Conservation (phyloP, 441 rosid species). For the Kokia cookei region DNA sequence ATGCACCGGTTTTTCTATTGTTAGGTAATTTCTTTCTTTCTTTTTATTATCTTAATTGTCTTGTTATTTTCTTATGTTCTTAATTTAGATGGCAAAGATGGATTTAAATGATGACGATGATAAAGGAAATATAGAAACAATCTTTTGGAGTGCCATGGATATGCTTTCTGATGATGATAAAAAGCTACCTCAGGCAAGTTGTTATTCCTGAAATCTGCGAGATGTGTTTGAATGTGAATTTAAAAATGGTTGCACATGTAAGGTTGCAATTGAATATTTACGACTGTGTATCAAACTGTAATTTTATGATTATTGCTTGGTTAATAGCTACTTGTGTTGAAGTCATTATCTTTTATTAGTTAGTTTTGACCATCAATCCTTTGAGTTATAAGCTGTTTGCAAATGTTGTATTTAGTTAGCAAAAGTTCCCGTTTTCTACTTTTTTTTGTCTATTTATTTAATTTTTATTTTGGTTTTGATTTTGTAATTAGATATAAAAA, state of each 20-base stretch:
- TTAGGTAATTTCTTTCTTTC: background rate
- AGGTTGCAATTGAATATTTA: background rate
- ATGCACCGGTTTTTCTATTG: background rate
- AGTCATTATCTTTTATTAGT: background rate
- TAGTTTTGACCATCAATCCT: background rate
- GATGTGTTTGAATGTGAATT: background rate
- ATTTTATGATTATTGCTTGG: background rate
- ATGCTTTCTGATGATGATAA: conserved; percentile 98
- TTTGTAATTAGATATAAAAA: background rate
- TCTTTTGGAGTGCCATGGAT: conserved; percentile 96
- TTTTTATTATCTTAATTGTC: background rate
- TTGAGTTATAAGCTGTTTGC: background rate
- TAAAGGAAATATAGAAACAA: conserved; percentile 73
- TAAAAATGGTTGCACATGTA: background rate
- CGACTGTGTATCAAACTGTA: background rate
- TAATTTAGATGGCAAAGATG: conserved; percentile 86
- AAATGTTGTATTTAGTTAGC: background rate
- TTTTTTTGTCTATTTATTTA: background rate
- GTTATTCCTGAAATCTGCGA: conserved; percentile 1
- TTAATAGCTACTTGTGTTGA: background rate
- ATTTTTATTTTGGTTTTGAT: background rate
- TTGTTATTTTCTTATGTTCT: conserved; percentile 14
- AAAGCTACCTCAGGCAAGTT: conserved; percentile 97
- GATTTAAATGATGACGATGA: conserved; percentile 88
- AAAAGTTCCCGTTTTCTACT: background rate